Evolutionary conservation across 345 rosid species (phyloP).

Genomic region (Linum tenue): DNA sequence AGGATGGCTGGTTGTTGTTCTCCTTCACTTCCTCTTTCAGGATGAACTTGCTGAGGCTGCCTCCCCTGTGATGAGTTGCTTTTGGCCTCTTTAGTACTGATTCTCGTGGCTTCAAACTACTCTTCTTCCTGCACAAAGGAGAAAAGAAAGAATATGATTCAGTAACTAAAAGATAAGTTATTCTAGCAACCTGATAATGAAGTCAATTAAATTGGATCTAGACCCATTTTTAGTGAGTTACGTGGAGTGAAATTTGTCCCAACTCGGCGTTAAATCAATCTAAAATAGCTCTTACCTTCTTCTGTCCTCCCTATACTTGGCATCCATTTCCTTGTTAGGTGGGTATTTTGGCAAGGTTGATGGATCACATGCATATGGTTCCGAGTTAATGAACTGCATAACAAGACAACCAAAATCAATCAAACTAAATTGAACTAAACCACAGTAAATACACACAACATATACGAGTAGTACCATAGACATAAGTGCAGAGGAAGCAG

Average conservation of each 20-base stretch:
- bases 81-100: conserved; percentile 37
- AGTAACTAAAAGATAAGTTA: neutral
- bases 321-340: conserved; percentile 22
- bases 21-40: conserved; percentile 34
- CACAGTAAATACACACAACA: neutral
- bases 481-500: conserved; percentile 16
- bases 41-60: conserved; percentile 19
- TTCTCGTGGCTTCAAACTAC: conserved; percentile 33
- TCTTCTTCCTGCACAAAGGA: conserved; percentile 38
- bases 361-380: conserved; percentile 20
- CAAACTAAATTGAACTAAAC: neutral
- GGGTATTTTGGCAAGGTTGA: conserved; percentile 22
- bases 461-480: conserved; percentile 9
- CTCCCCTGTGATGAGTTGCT: conserved; percentile 26
- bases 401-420: neutral
- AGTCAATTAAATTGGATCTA: no score
- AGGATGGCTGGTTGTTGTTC: conserved; percentile 11
- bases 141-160: neutral
- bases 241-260: neutral
- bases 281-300: conserved; percentile 16
- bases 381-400: conserved; percentile 14
- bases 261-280: neutral
- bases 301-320: conserved; percentile 18
- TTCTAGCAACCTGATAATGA: no score
- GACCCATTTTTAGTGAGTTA: no score